phyloP scores from a whole-genome alignment of 2,329 filamentous ascomycete genomes.

The Fusarium xyrophilum region DNA sequence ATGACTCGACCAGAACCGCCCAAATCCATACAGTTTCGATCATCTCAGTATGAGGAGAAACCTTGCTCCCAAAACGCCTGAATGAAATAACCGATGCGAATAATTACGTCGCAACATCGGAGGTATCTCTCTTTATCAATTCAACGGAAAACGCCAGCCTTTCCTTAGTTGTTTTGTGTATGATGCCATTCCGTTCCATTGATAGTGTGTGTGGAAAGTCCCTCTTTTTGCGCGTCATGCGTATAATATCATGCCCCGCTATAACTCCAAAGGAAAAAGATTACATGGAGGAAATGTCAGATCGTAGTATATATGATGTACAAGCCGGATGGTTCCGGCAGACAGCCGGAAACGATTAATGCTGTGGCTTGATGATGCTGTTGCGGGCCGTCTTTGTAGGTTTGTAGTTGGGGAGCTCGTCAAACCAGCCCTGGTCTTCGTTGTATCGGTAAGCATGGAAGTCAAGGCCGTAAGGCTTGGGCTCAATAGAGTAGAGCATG shows the following conservation, averaged over 20 bases:
- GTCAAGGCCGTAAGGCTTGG: slow-evolving; percentile 96
- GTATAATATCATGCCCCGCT: slow-evolving; percentile 28
- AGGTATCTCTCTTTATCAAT: slow-evolving; percentile 43
- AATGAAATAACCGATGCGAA: slow-evolving; percentile 33
- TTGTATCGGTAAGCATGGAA: slow-evolving; percentile 97
- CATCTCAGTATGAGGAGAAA: slow-evolving; percentile 11
- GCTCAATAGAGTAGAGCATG: slow-evolving; percentile 93
- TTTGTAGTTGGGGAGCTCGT: slow-evolving; percentile 84
- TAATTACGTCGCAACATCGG: slow-evolving; percentile 33
- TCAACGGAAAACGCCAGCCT: slow-evolving; percentile 42
- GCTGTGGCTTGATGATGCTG: slow-evolving; percentile 37
- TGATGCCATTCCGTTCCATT: slow-evolving; percentile 40
- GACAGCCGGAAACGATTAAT: neutral
- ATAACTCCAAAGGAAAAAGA: slow-evolving; percentile 34
- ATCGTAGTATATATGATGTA: slow-evolving; percentile 31
- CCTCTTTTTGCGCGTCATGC: slow-evolving; percentile 38
- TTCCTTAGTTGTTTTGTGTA: slow-evolving; percentile 33
- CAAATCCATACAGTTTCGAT: slow-evolving; percentile 22
- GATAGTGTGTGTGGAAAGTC: slow-evolving; percentile 36
- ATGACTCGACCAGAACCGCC: slow-evolving; percentile 30
- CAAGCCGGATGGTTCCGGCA: slow-evolving; percentile 24
- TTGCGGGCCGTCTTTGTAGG: slow-evolving; percentile 60
- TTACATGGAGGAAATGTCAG: neutral
- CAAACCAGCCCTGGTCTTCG: slow-evolving; percentile 77
- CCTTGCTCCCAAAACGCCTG: slow-evolving; percentile 6